Evolutionary conservation across 306 rosid genomes (phyloP), one percentile per base, ranked within the genome.

Genomic region (Parietaria judaica): DNA sequence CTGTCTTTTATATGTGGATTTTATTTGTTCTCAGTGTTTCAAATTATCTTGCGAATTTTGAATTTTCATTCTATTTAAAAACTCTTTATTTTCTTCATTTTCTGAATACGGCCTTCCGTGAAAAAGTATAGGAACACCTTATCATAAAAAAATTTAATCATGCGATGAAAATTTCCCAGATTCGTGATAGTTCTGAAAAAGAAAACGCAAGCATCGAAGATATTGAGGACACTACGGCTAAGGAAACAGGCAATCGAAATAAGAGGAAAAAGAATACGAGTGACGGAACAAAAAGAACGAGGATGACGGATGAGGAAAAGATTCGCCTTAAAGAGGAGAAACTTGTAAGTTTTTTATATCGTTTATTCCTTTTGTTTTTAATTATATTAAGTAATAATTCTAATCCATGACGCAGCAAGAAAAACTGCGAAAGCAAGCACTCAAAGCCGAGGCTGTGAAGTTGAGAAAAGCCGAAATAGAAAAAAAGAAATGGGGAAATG

Each of bases 391-490:
- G 51, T 58, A 39, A 36, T 10, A 72, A 17, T 11, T 13, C 14
- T 11, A 37, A 54, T 54, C 45, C n/a, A 16, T 67, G 64, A 57
- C 54, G 52, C 81, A 91, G 98, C 86, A 86, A 83, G 95, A 88
- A 67, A 91, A 83, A 82, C 70, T 85, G 76, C 78, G 70, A 59
- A 85, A 78, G 70, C 95, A 73, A 66, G 92, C 89, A 60, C 78
- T 83, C 61, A 91, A 91, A 84, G 90, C 86, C 66, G 96, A 91
- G 79, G 88, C 82, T 36, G 92, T 89, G 54, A 88, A 85, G 56
- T 59, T 80, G 81, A 91, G 79, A 72, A 91, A 79, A 68, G 14
- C 79, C 36, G 82, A 88, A 78, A 91, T 83, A 76, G 98, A 91
- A 80, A 82, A 60, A 85, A 82, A 80, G 66, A 88, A 76, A 77